Evolutionary conservation across 164 flowering plant species (phyloP), one percentile per base, ranked within the genome.

Genomic region (Sextonia rubra): DNA sequence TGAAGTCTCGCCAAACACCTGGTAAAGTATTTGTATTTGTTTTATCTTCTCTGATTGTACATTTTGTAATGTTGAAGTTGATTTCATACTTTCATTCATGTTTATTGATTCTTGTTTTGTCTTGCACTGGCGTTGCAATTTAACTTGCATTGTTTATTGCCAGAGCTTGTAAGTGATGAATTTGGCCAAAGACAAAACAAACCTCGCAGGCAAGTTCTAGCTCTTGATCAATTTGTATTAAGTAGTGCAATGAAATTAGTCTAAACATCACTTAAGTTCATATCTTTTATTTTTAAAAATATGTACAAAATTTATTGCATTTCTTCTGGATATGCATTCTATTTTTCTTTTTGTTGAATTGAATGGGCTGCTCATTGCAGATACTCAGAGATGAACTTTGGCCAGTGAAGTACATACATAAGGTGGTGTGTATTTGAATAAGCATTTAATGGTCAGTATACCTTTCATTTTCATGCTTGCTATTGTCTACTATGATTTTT

Each of bases 301-400:
- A 5, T 52, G 6, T 52, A 15, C n/a, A 5, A 52, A 52, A 15
- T 20, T 20, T 20, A 3, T 52, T 12, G 58, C n/a, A 27, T 68
- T 25, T 9, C 11, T 9, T 25, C 26, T 20, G 58, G 24, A 23
- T 69, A 47, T 52, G 17, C n/a, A 52, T 52, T 18, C 60, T 48
- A 11, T 15, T 29, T 14, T 29, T 26, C 23, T 8, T 22, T 27
- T 69, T 25, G 25, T 3, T 69, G 29, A 70, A n/a, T 37, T 12
- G 18, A 60, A 44, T 22, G 30, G 49, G 25, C n/a, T 60, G 47
- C 32, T 29, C 69, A 37, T 1, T 83, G 83, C 88, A 92, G 97
- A 86, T 93, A 93, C 68, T 91, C 98, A 0, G 97, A 90, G 83
- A 94, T 94, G 99, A 91, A 86, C 82, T 90, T 94, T 84, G 91